A percentile compares a stretch with the other conserved stretches of the same genome.
Evolutionary conservation across 306 rosid genomes (phyloP).

Genomic region (Glycine soja): DNA sequence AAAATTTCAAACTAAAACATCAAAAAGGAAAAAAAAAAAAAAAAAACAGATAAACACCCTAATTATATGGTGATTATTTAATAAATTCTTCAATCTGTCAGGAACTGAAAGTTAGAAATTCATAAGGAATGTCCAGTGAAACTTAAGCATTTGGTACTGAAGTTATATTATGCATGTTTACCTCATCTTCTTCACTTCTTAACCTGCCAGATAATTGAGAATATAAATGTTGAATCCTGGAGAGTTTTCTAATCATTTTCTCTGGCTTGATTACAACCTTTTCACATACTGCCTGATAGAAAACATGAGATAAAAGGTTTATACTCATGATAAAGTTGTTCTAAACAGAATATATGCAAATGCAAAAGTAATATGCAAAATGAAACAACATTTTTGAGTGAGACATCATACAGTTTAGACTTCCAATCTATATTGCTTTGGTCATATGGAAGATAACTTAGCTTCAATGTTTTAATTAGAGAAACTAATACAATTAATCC

Average conservation of each 20-base stretch:
- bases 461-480: background rate
- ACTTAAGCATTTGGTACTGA: constrained; percentile 10
- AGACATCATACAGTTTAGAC: background rate
- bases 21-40: background rate
- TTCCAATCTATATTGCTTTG: constrained; percentile 13
- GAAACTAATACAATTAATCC: background rate
- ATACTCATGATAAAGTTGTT: constrained; percentile 24
- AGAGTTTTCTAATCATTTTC: constrained; percentile 79
- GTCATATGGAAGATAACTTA: background rate
- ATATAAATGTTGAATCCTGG: constrained; percentile 87
- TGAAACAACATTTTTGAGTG: constrained; percentile 24
- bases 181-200: constrained; percentile 89
- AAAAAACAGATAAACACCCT: constrained; percentile 29
- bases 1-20: constrained; percentile 70
- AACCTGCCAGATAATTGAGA: constrained; percentile 76
- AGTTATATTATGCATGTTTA: constrained; percentile 42
- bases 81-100: constrained; percentile 21
- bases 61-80: constrained; percentile 25
- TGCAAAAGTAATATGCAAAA: constrained; percentile 26
- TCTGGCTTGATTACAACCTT: constrained; percentile 69
- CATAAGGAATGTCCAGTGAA: background rate
- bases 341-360: constrained; percentile 13
- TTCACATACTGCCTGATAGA: constrained; percentile 73
- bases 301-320: constrained; percentile 3
- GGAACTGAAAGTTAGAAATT: constrained; percentile 24